Conservation (phyloP, 2,329 filamentous ascomycete genomes). For the Sporothrix luriei region DNA sequence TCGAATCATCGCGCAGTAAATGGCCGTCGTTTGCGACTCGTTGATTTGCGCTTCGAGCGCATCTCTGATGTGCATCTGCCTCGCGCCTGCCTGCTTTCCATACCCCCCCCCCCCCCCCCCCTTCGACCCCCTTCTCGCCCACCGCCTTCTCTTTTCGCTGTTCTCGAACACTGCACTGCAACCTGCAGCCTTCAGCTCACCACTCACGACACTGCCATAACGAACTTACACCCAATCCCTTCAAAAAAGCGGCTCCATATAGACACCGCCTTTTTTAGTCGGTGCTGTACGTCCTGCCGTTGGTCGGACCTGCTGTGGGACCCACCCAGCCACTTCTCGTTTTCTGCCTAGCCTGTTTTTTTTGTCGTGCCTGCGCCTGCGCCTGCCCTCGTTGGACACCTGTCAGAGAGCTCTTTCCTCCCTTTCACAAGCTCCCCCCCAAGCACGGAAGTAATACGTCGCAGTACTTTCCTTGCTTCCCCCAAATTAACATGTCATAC, state of each 20-base stretch:
- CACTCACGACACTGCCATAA: background rate
- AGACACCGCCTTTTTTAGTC: slow-evolving; percentile 20
- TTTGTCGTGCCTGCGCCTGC: slow-evolving; percentile 11
- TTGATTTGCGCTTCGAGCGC: background rate
- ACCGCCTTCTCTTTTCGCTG: background rate
- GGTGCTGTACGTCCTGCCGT: background rate
- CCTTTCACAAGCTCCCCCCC: background rate
- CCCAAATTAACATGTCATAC: background rate
- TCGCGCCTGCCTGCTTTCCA: slow-evolving; percentile 1
- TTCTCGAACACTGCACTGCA: background rate
- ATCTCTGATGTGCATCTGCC: slow-evolving; percentile 5
- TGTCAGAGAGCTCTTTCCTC: background rate
- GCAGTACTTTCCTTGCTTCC: background rate
- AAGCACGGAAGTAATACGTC: background rate
- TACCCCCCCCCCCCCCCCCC: background rate
- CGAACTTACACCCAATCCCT: background rate
- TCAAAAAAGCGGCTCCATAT: background rate
- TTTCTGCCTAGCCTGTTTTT: slow-evolving; percentile 23
- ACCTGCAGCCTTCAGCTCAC: background rate
- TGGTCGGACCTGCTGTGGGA: background rate
- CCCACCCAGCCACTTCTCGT: slow-evolving; percentile 22
- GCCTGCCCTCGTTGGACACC: background rate
- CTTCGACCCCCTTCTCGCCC: background rate
- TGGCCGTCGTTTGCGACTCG: slow-evolving; percentile 2
- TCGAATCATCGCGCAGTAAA: slow-evolving; percentile 3